Conservation (phyloP, 495 filamentous ascomycete species). For the Aspergillus olivimuriae region DNA sequence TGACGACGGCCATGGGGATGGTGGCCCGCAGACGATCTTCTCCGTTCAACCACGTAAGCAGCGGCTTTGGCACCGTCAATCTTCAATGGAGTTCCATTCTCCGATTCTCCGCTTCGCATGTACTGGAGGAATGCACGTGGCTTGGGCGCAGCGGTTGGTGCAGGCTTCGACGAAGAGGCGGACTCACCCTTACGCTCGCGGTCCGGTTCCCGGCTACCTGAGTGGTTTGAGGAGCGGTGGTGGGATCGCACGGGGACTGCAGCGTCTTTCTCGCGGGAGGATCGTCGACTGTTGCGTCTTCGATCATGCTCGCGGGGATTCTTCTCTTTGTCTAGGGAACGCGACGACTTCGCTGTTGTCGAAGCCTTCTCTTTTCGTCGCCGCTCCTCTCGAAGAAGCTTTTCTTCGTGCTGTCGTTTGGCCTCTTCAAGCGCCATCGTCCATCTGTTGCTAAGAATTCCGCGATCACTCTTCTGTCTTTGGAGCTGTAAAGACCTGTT, state of each 20-base stretch:
- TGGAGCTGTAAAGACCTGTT: conserved; percentile 16
- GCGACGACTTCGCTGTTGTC: conserved; percentile 16
- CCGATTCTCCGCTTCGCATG: conserved; percentile 33
- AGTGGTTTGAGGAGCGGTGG: conserved; percentile 24
- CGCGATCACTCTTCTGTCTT: conserved; percentile 33
- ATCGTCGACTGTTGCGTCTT: background rate
- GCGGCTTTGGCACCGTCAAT: conserved; percentile 30
- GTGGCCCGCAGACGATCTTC: conserved; percentile 27
- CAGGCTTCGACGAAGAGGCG: conserved; percentile 22
- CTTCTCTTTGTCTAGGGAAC: background rate
- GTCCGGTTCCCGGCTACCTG: conserved; percentile 17
- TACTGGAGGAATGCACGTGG: conserved; percentile 34
- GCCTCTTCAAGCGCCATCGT: conserved; percentile 35
- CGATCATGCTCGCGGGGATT: background rate
- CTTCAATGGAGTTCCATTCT: conserved; percentile 29
- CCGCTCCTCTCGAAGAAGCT: conserved; percentile 19
- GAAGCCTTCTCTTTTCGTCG: conserved; percentile 12
- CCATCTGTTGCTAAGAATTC: conserved; percentile 33
- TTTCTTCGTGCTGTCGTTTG: conserved; percentile 33
- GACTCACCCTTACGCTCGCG: conserved; percentile 13
- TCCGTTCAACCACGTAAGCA: conserved; percentile 20
- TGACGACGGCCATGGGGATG: conserved; percentile 27
- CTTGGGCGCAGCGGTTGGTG: conserved; percentile 17
- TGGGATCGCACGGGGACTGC: conserved; percentile 14
- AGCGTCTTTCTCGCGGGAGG: conserved; percentile 9